Evolutionary conservation across 139 green algal genomes (phyloP).

Genomic region (Gonium pectorale): DNA sequence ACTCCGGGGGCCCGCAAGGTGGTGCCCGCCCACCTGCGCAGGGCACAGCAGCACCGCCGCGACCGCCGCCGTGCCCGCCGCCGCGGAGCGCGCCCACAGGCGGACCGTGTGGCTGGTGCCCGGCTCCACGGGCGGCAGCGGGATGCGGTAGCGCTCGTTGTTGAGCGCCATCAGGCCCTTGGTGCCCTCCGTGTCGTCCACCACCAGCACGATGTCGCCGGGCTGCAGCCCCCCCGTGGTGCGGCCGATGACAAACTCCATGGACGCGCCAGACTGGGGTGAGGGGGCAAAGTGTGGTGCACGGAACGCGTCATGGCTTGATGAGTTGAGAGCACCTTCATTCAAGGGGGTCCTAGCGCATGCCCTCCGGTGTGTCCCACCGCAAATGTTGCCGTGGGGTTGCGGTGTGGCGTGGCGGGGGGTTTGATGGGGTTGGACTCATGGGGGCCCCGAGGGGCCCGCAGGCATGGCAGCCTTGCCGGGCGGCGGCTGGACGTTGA

Average conservation of each 20-base stretch:
- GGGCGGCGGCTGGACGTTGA: no score
- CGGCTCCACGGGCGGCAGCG: constrained; percentile 40
- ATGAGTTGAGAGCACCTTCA: no score
- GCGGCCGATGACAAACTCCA: constrained; percentile 39
- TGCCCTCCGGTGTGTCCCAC: no score
- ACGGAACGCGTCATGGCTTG: no score
- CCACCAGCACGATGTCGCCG: constrained; percentile 38
- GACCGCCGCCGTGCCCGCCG: constrained; percentile 42
- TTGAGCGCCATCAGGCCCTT: constrained; percentile 33
- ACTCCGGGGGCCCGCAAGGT: no score
- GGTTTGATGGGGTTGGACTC: no score
- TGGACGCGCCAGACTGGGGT: constrained; percentile 4
- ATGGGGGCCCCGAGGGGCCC: no score
- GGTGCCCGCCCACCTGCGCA: constrained; percentile 39
- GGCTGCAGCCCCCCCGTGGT: constrained; percentile 26
- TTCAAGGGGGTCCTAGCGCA: no score
- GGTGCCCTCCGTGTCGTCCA: constrained; percentile 34
- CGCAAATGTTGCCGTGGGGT: no score
- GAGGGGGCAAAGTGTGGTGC: no score
- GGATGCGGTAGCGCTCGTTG: constrained; percentile 39
- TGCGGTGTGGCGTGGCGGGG: no score
- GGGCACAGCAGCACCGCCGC: constrained; percentile 57
- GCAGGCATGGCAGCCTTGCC: no score
- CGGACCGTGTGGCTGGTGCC: constrained; percentile 22
- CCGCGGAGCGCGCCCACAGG: constrained; percentile 46